Conservation (phyloP, 2,329 filamentous ascomycete genomes). For the Beauveria medogensis region DNA sequence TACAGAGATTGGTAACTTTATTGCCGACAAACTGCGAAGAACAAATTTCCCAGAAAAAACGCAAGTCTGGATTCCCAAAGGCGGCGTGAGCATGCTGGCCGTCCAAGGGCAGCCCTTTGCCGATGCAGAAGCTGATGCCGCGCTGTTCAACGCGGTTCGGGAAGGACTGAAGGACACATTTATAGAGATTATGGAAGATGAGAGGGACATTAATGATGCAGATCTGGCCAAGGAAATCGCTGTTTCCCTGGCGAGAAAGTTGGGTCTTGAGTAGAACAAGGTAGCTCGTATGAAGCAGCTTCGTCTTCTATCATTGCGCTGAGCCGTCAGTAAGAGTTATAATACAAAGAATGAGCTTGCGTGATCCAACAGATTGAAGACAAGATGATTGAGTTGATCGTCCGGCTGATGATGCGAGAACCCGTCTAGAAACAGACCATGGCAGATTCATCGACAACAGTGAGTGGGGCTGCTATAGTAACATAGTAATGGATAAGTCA, state of each 20-base stretch:
- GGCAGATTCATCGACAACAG: too few relatives aligned
- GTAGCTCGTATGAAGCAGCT: neutral
- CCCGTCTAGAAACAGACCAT: too few relatives aligned
- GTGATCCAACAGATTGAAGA: too few relatives aligned
- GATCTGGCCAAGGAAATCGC: constrained; percentile 41
- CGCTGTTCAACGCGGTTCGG: constrained; percentile 45
- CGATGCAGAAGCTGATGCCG: constrained; percentile 33
- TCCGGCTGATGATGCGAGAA: too few relatives aligned
- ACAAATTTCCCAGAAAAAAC: constrained; percentile 33
- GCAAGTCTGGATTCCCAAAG: constrained; percentile 51
- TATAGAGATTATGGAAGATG: constrained; percentile 42
- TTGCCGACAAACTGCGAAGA: constrained; percentile 43
- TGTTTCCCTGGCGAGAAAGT: constrained; percentile 27
- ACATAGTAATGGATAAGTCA: constrained; percentile 4
- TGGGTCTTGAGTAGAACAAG: constrained; percentile 15
- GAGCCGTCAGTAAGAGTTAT: too few relatives aligned
- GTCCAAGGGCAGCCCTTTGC: constrained; percentile 46
- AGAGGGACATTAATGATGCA: constrained; percentile 45
- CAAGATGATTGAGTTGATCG: too few relatives aligned
- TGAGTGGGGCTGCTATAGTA: neutral
- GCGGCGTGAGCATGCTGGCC: constrained; percentile 55
- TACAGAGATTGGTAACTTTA: constrained; percentile 43
- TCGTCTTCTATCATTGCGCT: neutral
- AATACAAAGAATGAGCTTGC: neutral
- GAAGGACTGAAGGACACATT: constrained; percentile 38